Percentiles rank a stretch among this genome's conserved stretches.
phyloP scores from a whole-genome alignment of 2,329 filamentous ascomycete genomes.

The Calycina marina region DNA sequence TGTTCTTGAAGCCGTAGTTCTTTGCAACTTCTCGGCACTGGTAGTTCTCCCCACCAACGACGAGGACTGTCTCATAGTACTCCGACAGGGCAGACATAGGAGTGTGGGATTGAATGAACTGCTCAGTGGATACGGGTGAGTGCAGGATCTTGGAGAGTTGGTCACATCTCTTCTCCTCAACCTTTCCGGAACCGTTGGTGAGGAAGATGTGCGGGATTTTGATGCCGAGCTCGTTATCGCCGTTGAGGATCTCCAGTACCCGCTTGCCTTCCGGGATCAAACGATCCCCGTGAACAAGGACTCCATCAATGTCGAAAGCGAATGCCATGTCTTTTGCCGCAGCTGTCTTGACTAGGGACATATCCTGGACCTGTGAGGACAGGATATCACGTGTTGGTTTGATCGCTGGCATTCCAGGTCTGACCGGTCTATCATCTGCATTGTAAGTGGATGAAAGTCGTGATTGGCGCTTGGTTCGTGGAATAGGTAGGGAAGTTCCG shows the following conservation, averaged over 20 bases:
- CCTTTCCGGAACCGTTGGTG: constrained; percentile 62
- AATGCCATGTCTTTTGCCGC: constrained; percentile 70
- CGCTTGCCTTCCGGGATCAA: constrained; percentile 53
- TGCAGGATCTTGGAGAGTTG: constrained; percentile 54
- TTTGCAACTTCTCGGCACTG: constrained; percentile 60
- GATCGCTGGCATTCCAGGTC: constrained; percentile 42
- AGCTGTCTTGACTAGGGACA: constrained; percentile 48
- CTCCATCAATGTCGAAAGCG: constrained; percentile 65
- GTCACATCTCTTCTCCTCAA: constrained; percentile 46
- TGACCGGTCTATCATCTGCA: constrained; percentile 29
- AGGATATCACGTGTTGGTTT: constrained; percentile 53
- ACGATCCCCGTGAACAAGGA: constrained; percentile 58
- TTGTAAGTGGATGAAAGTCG: constrained; percentile 48
- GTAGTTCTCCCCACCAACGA: constrained; percentile 63
- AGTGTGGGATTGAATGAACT: constrained; percentile 67
- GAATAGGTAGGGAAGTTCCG: constrained; percentile 58
- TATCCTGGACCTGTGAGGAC: constrained; percentile 54
- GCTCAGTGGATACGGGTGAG: constrained; percentile 50
- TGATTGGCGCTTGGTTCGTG: constrained; percentile 53
- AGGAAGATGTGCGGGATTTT: constrained; percentile 64
- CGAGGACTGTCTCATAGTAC: constrained; percentile 64
- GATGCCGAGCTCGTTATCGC: constrained; percentile 64
- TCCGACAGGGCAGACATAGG: constrained; percentile 63
- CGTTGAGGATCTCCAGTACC: constrained; percentile 56
- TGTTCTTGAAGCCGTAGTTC: constrained; percentile 59